These are phyloP conservation scores for Ceratobasidium sp. DNA, from an alignment of 1,284 basidiomycete species.

Conservation along the genomic window DNA sequence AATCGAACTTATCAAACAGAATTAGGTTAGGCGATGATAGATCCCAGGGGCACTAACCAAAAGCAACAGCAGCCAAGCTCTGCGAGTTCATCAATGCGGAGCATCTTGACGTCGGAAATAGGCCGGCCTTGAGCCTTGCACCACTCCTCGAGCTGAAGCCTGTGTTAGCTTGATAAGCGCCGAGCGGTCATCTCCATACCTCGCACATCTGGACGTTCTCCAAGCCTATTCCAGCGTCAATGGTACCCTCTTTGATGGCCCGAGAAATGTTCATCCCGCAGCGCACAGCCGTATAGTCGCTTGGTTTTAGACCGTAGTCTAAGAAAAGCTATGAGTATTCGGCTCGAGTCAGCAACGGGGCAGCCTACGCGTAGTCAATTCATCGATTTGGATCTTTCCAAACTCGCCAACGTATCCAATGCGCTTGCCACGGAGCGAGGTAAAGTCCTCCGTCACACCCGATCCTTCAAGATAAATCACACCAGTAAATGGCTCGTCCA, in stretches of 20 bases:
- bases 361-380: conserved; percentile 49
- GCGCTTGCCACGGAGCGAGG: conserved; percentile 55
- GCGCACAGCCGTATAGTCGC: conserved; percentile 56
- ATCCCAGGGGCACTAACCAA: conserved; percentile 27
- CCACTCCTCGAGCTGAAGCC: conserved; percentile 54
- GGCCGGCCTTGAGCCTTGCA: conserved; percentile 54
- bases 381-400: conserved; percentile 58
- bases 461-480: conserved; percentile 56
- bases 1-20: conserved; percentile 18
- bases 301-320: conserved; percentile 52
- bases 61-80: conserved; percentile 35
- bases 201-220: conserved; percentile 53
- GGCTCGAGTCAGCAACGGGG: background rate
- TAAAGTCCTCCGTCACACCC: conserved; percentile 55
- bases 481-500: conserved; percentile 58
- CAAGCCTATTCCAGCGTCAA: conserved; percentile 56
- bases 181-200: conserved; percentile 2
- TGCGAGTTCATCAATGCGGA: conserved; percentile 55
- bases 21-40: background rate
- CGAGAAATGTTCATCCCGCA: conserved; percentile 57
- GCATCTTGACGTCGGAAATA: conserved; percentile 56
- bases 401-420: conserved; percentile 59
- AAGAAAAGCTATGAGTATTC: background rate
- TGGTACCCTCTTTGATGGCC: conserved; percentile 55
- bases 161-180: background rate